Base-by-base conservation (phyloP, 1,139 yeast species). In the Arxiozyma telluris region DNA sequence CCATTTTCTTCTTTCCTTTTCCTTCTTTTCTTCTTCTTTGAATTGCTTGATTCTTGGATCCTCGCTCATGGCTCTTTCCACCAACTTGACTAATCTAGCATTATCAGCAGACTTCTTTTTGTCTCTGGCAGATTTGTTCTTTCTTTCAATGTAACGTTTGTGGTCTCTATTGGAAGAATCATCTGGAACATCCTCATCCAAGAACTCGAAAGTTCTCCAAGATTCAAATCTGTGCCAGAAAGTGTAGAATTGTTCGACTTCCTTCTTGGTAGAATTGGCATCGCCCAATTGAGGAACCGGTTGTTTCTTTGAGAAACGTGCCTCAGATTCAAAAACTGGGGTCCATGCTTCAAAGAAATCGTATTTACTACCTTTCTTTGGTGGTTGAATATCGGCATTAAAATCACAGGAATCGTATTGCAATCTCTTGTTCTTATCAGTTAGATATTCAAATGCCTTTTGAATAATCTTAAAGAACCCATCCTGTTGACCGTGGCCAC, bases 151-250 rank as follows among this genome's bases (percentile, higher is more conserved):
- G 78, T 90, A 88, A 77, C 99, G 95, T 80, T 93, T 93, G 81
- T 93, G 96, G 73, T 93, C 98, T 80, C 99, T 90, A 83, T 93
- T 94, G 59, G 96, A 88, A 59, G 97, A 87, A 76, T 93, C 99
- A 77, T 93, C 99, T 62, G 99, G 99, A 68, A 91, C 97, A 71
- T 93, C 99, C 77, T 93, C 98, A 70, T 93, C 99, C 72, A 91
- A 82, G 76, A 91, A 93, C 77, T 93, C 99, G 70, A 93, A 93
- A 49, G 96, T 79, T 79, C 96, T 89, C 99, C 99, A 93, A 39
- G 98, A 93, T 72, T 93, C 98, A 65, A 93, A 89, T 72, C 87
- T 86, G 74, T 90, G 90, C 93, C 94, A 93, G 79, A 88, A 89
- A 56, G 79, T 76, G 78, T 93, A 93, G 76, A 93, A 94, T 49